A percentile compares a stretch with the other conserved stretches of the same genome.
These are phyloP conservation scores for Metarhizium sp. DNA, from an alignment of 2,329 filamentous ascomycete species.

Conservation along the genomic window DNA sequence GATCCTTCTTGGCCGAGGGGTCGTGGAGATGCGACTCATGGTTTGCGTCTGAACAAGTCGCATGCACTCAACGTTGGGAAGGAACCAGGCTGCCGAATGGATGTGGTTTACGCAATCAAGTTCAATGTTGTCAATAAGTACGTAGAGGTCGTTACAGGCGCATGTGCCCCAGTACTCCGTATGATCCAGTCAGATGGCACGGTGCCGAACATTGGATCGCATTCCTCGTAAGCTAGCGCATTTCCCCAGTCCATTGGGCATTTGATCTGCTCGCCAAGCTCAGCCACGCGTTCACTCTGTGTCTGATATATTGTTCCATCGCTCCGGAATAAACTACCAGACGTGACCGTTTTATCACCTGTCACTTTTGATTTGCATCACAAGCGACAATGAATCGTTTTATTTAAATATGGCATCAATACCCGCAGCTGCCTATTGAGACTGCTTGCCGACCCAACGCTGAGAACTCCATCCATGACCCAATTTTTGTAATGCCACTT, in stretches of 20 bases:
- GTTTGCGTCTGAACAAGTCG: too few relatives aligned
- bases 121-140: not conserved
- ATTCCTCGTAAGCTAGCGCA: not conserved
- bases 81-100: not conserved
- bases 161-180: too few relatives aligned
- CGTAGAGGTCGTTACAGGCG: too few relatives aligned
- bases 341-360: not conserved
- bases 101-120: not conserved
- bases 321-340: not conserved
- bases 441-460: not conserved
- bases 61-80: not conserved
- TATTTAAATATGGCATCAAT: not conserved
- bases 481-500: not conserved
- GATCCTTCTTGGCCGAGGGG: too few relatives aligned
- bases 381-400: not conserved
- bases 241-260: too few relatives aligned
- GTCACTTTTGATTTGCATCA: not conserved
- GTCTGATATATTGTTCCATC: too few relatives aligned
- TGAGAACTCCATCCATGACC: not conserved
- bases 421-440: not conserved
- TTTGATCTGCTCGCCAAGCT: too few relatives aligned
- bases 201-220: not conserved
- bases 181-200: not conserved
- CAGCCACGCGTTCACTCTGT: too few relatives aligned
- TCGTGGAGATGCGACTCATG: too few relatives aligned